A percentile compares a stretch with the other conserved stretches of the same genome.
Conservation (phyloP, 169 alveolate genomes). For the Theileria luwenshuni region DNA sequence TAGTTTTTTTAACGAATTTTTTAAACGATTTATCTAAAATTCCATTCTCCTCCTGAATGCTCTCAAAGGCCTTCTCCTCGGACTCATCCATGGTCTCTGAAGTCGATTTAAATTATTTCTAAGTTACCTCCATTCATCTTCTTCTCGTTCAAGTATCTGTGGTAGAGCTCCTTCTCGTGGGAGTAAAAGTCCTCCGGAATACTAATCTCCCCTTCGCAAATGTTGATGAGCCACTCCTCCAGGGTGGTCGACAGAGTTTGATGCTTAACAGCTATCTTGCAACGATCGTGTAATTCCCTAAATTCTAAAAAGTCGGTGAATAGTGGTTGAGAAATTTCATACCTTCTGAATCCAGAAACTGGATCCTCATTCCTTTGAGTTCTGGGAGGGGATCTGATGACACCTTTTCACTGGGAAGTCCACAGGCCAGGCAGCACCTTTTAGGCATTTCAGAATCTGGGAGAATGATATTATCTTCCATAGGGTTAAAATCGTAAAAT, state of each 20-base stretch:
- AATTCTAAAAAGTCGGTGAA: slow-evolving; percentile 28
- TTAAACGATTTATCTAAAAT: slow-evolving; percentile 44
- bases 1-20: slow-evolving; percentile 56
- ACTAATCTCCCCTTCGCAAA: slow-evolving; percentile 60
- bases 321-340: not conserved
- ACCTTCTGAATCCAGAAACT: slow-evolving; percentile 27
- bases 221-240: slow-evolving; percentile 51
- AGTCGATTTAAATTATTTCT: not conserved
- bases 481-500: slow-evolving; percentile 63
- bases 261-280: slow-evolving; percentile 55
- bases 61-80: slow-evolving; percentile 66
- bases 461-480: slow-evolving; percentile 28
- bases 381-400: not conserved
- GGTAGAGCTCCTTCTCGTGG: slow-evolving; percentile 54
- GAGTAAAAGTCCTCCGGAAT: slow-evolving; percentile 38
- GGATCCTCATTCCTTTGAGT: slow-evolving; percentile 3
- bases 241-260: slow-evolving; percentile 44
- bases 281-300: slow-evolving; percentile 57
- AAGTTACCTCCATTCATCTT: slow-evolving; percentile 36
- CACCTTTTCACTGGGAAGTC: slow-evolving; percentile 45
- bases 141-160: slow-evolving; percentile 33
- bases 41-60: slow-evolving; percentile 46
- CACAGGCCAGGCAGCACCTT: slow-evolving; percentile 63
- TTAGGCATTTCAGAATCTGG: slow-evolving; percentile 28
- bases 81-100: slow-evolving; percentile 55